These are phyloP conservation scores for Debaryomyces coudertii DNA, from an alignment of 1,139 yeast species.

Conservation along the genomic window DNA sequence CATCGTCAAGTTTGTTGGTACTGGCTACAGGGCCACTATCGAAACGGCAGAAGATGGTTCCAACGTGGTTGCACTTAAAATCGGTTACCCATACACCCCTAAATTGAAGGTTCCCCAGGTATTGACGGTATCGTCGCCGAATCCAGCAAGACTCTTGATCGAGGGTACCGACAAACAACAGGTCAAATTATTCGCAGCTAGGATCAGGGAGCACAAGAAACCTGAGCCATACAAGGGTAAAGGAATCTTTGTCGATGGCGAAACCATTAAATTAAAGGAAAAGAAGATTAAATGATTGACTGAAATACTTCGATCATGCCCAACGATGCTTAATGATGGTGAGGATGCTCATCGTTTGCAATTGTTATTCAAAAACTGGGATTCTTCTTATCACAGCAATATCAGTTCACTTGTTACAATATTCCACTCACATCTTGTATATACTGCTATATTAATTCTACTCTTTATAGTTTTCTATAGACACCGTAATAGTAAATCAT, in stretches of 20 bases:
- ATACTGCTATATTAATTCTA: constrained; percentile 1
- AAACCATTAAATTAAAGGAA: constrained; percentile 86
- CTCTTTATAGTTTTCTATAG: constrained; percentile 1
- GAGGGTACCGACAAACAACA: constrained; percentile 90
- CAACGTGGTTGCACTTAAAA: constrained; percentile 69
- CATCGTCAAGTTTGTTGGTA: constrained; percentile 88
- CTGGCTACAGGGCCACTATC: constrained; percentile 89
- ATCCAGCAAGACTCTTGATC: constrained; percentile 83
- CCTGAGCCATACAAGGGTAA: constrained; percentile 99
- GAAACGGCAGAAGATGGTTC: constrained; percentile 58
- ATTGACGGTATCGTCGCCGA: constrained; percentile 72
- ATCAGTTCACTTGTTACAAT: neutral
- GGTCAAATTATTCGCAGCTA: constrained; percentile 87
- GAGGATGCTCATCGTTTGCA: neutral
- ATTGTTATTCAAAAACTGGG: neutral
- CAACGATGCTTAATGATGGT: neutral
- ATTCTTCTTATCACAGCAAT: neutral
- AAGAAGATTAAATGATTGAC: constrained; percentile 80
- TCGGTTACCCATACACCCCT: constrained; percentile 73
- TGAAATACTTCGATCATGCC: neutral
- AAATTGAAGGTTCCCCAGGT: constrained; percentile 79
- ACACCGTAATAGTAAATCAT: constrained; percentile 5
- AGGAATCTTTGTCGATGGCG: constrained; percentile 91
- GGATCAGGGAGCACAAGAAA: constrained; percentile 81
- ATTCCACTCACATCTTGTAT: constrained; percentile 5